Base-by-base conservation (phyloP, 2,329 filamentous ascomycete genomes). In the Fusarium coffeatum region DNA sequence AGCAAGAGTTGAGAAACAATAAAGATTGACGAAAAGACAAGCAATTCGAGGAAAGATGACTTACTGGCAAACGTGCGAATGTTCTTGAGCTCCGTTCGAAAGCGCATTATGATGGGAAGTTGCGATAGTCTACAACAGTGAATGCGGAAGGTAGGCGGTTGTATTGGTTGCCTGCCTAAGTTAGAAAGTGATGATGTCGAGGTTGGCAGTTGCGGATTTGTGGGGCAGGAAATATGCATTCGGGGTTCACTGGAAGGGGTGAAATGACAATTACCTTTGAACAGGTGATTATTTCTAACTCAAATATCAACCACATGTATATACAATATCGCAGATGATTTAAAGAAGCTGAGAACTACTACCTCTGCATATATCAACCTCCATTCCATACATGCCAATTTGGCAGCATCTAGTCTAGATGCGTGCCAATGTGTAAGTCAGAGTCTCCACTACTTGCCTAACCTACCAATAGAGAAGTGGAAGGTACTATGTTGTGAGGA, bases 51-150 rank as follows among this genome's bases (percentile, higher is more conserved):
- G 18, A 32, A 45, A 12, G 16, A 25, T 30, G 10, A 30, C 83
- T 75, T 78, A 89, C 89, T 91, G 41, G 88, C 86, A 76, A 91
- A 90, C 2, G 89, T 90, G 66, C 87, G 87, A 47, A 90, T 89
- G 66, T 91, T 91, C 72, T 86, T 87, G 49, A 92, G 81, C 55
- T 89, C 87, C 10, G 89, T 89, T 72, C 87, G 88, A 82, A 91
- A 91, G 57, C 89, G 84, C 89, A 91, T 90, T 43, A 76, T 85
- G 79, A 43, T 28, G 22, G 23, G 27, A 32, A 53, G 65, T 41
- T 43, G 43, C 30, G 25, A 23, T 9, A 25, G 37, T 50, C 32
- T n/a, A 48, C 41, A 37, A 60, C 46, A 49, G 27, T 53, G 64
- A 45, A 37, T 27, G 20, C 18, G 28, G 32, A 37, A 37, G 49